These are phyloP conservation scores for Rubroshorea leprosula DNA, from an alignment of 345 rosid genomes.

Conservation along the genomic window DNA sequence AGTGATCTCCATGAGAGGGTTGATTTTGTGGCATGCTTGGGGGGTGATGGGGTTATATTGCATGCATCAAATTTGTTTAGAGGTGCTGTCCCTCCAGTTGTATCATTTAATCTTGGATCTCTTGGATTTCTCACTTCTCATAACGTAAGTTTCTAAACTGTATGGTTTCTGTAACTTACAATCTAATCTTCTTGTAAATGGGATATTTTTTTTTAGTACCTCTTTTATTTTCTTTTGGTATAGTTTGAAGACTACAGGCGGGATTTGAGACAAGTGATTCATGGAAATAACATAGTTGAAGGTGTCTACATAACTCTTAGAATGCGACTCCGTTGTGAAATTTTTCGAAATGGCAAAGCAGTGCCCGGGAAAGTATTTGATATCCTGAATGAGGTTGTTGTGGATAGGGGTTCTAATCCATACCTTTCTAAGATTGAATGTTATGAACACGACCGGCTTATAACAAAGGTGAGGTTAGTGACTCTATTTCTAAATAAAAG, in stretches of 20 bases:
- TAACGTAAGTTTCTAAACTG: conserved; percentile 42
- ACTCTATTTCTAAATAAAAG: neutral
- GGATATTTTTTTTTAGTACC: conserved; percentile 11
- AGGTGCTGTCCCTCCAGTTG: conserved; percentile 93
- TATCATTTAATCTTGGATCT: conserved; percentile 93
- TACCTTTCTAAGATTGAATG: conserved; percentile 97
- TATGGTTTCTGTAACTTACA: conserved; percentile 1
- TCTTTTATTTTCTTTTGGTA: conserved; percentile 9
- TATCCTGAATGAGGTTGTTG: conserved; percentile 84
- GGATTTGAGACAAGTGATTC: conserved; percentile 79
- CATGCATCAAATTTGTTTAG: conserved; percentile 94
- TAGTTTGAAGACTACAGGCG: conserved; percentile 80
- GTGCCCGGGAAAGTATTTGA: conserved; percentile 95
- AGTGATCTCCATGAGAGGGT: conserved; percentile 98
- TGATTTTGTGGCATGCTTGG: conserved; percentile 96
- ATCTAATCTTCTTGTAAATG: conserved; percentile 8
- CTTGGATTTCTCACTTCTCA: conserved; percentile 98
- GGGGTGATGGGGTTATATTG: conserved; percentile 95
- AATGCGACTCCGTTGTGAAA: conserved; percentile 89
- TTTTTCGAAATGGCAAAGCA: conserved; percentile 82
- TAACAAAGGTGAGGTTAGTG: conserved; percentile 66
- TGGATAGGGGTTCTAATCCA: conserved; percentile 98
- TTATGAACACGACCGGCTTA: conserved; percentile 89
- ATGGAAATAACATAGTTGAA: conserved; percentile 73
- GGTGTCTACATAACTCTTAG: conserved; percentile 97